phyloP scores from a whole-genome alignment of 305 asterid species.

The Fraxinus angustifolia region DNA sequence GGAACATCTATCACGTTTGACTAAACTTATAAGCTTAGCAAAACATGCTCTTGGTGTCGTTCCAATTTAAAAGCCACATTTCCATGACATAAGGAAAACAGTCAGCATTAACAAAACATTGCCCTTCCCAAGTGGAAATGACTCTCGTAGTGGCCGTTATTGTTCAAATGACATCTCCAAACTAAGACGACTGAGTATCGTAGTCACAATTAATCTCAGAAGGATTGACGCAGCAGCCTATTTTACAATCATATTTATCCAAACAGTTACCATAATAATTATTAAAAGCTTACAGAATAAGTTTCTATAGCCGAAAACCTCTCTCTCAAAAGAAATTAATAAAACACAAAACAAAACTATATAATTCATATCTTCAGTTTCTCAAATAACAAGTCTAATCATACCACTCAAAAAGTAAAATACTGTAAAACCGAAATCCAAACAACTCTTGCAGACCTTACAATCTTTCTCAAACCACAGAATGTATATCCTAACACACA shows the following conservation, averaged over 20 bases:
- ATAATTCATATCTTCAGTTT: background rate
- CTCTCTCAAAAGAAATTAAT: background rate
- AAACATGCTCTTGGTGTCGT: background rate
- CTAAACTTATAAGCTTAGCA: background rate
- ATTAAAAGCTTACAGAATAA: background rate
- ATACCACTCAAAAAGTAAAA: background rate
- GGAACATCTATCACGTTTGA: background rate
- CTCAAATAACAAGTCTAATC: background rate
- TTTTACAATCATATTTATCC: background rate
- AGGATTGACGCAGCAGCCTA: background rate
- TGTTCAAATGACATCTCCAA: background rate
- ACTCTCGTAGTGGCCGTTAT: background rate
- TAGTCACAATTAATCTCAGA: background rate
- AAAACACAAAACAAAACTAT: background rate
- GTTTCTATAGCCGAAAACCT: background rate
- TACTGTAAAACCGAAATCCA: background rate
- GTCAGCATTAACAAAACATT: background rate
- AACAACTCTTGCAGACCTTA: background rate
- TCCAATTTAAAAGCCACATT: background rate
- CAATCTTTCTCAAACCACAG: background rate
- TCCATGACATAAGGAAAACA: background rate
- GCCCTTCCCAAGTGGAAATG: background rate
- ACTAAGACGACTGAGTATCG: background rate
- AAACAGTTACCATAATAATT: background rate
- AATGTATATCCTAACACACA: slow-evolving; percentile 1